phyloP scores from a whole-genome alignment of 2,329 filamentous ascomycete genomes.

The Mycocentrospora acerina region DNA sequence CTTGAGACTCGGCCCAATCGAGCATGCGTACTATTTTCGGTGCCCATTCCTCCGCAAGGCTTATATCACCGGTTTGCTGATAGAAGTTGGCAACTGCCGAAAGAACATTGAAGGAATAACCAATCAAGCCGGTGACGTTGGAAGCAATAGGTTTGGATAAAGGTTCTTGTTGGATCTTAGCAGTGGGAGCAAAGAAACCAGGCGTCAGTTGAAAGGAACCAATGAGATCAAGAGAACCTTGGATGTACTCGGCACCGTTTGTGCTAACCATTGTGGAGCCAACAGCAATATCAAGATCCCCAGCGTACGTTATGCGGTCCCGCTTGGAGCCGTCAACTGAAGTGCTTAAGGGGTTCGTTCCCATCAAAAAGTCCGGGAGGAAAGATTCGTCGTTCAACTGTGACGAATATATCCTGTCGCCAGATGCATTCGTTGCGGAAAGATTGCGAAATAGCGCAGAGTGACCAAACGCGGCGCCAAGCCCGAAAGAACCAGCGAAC shows the following conservation, averaged over 20 bases:
- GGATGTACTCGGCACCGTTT: constrained; percentile 23
- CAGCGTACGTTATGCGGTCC: constrained; percentile 37
- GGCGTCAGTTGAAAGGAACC: constrained; percentile 30
- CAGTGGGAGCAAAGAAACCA: constrained; percentile 37
- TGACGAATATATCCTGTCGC: constrained; percentile 21
- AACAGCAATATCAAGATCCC: constrained; percentile 35
- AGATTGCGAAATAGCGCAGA: constrained; percentile 28
- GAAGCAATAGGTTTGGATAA: constrained; percentile 14
- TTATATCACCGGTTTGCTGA: constrained; percentile 27
- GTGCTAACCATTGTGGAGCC: constrained; percentile 30
- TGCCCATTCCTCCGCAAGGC: constrained; percentile 31
- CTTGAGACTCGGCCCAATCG: constrained; percentile 39
- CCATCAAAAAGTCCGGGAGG: constrained; percentile 39
- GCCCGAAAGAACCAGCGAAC: constrained; percentile 34
- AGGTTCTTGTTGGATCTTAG: constrained; percentile 36
- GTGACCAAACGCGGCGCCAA: constrained; percentile 36
- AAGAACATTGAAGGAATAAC: constrained; percentile 37
- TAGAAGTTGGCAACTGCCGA: constrained; percentile 32
- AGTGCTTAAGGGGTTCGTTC: constrained; percentile 34
- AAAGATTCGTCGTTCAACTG: constrained; percentile 28
- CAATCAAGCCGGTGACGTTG: constrained; percentile 37
- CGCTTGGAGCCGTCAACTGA: constrained; percentile 42
- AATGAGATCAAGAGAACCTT: constrained; percentile 30
- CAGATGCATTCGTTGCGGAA: constrained; percentile 3
- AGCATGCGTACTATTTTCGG: constrained; percentile 32